Evolutionary conservation across 2,329 filamentous ascomycete genomes (phyloP), one percentile per base, ranked within the genome.

Genomic region (Pseudogymnoascus sp.): DNA sequence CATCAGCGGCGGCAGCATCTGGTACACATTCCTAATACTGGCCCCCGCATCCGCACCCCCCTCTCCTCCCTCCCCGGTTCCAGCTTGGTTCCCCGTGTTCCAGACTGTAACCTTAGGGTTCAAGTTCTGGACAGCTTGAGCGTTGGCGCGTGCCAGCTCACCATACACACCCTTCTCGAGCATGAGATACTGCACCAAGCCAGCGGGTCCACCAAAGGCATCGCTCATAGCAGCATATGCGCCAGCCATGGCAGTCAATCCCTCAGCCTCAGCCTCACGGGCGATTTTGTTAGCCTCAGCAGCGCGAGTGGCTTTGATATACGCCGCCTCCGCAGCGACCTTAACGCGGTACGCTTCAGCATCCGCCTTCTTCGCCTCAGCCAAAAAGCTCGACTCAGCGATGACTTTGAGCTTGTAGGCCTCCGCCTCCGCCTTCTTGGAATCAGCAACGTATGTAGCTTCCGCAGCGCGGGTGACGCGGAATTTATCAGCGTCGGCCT

Each of bases 21-120:
- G 91, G 78, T 95, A 93, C 39, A 96, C 82, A 69, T 93, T 93
- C 68, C 90, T 82, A 77, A 95, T 88, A 3, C 88, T 82, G 1
- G 83, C 84, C 23, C 81, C 78, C 7, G 81, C 75, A 65, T 90
- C 87, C 63, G 83, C 78, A 45, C 76, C 74, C 25, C 75, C 77
- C 45, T 73, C 78, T n/a, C 76, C 78, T 19, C 73, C 72, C 10
- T 76, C 77, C 14, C 73, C 80, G 34, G 67, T 67, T 3, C 70
- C 71, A 51, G 70, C 70, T 61, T 82, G 78, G 60, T 77, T 75
- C 48, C 90, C 90, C 7, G 91, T 96, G 74, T 91, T 95, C 92
- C 91, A 96, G 25, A 93, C 86, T 67, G 87, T 92, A 78, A 96
- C 95, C 87, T 96, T 96, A 68, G 92, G 92, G 75, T 92, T 84